These are phyloP conservation scores for Tylopilus subfusipes DNA, from an alignment of 768 basidiomycete genomes.

Conservation along the genomic window DNA sequence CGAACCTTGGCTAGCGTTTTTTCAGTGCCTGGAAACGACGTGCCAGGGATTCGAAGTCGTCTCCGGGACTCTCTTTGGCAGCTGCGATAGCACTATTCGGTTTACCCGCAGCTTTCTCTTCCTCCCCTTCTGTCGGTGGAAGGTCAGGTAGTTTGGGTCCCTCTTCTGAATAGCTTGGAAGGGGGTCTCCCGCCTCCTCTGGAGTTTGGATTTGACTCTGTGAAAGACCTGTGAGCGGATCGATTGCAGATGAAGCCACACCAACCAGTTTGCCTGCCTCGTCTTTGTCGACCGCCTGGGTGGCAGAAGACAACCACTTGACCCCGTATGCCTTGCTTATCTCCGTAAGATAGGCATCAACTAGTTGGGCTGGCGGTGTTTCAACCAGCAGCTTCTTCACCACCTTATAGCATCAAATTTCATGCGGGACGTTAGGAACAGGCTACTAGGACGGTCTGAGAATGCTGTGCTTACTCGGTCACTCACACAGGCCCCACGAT, in stretches of 20 bases:
- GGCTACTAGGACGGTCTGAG: background rate
- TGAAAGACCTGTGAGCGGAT: slow-evolving; percentile 3
- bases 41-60: slow-evolving; percentile 73
- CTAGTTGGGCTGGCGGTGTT: slow-evolving; percentile 70
- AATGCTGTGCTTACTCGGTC: slow-evolving; percentile 58
- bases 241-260: background rate
- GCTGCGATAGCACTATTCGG: slow-evolving; percentile 1
- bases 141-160: slow-evolving; percentile 44
- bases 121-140: slow-evolving; percentile 49
- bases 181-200: slow-evolving; percentile 15
- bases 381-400: slow-evolving; percentile 65
- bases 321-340: slow-evolving; percentile 87
- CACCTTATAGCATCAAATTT: slow-evolving; percentile 45
- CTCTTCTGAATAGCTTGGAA: slow-evolving; percentile 30
- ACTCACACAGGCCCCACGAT: slow-evolving; percentile 75
- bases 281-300: slow-evolving; percentile 15
- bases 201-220: slow-evolving; percentile 7
- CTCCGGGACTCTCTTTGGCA: slow-evolving; percentile 37
- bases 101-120: slow-evolving; percentile 25
- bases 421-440: slow-evolving; percentile 1
- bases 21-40: slow-evolving; percentile 86
- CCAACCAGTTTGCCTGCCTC: slow-evolving; percentile 41
- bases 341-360: slow-evolving; percentile 85
- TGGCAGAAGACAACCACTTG: slow-evolving; percentile 50
- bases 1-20: slow-evolving; percentile 50